Evolutionary conservation across 495 filamentous ascomycete genomes (phyloP), one percentile per base, ranked within the genome.

Genomic region (Penicillium alfredii): DNA sequence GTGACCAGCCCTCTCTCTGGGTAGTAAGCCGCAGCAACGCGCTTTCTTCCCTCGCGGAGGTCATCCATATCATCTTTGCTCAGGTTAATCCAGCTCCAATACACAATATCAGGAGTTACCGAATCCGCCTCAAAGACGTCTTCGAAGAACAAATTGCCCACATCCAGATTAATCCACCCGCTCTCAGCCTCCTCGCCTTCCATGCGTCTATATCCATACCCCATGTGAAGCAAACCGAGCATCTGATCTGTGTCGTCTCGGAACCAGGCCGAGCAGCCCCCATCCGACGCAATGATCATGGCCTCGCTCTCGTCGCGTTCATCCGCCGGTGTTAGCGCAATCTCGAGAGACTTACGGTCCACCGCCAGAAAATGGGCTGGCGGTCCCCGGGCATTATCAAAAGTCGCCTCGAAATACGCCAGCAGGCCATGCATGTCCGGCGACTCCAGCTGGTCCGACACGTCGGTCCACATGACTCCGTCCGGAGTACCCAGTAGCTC

Each of bases 361-460:
- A 33, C 30, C 0, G 30, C 30, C n/a, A 33, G 30, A 22, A 33
- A 22, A 6, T 19, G 9, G 15, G 18, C 1, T 6, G 30, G 30
- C 6, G 30, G 17, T 3, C 9, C 5, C 16, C 11, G 15, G 10
- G n/a, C 12, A 2, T 8, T 4, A 20, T 19, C 18, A 8, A 8
- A 15, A 11, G 9, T 18, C 8, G 5, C 18, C 13, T 33, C 30
- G 13, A 33, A 33, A 18, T 33, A 33, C 13, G 17, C 8, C 5
- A 33, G 1, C 17, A 33, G 13, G 0, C 30, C 30, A 8, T 33
- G 30, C 15, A 33, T 33, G 13, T 33, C 30, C 15, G 30, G 30
- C 21, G 30, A 33, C 6, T 10, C 30, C 15, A 33, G 30, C 21
- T 18, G 15, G 21, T 33, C 16, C 21, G 30, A 33, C 18, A 33